Evolutionary conservation across 2,329 filamentous ascomycete species (phyloP).

Genomic region (Ustulina deusta): DNA sequence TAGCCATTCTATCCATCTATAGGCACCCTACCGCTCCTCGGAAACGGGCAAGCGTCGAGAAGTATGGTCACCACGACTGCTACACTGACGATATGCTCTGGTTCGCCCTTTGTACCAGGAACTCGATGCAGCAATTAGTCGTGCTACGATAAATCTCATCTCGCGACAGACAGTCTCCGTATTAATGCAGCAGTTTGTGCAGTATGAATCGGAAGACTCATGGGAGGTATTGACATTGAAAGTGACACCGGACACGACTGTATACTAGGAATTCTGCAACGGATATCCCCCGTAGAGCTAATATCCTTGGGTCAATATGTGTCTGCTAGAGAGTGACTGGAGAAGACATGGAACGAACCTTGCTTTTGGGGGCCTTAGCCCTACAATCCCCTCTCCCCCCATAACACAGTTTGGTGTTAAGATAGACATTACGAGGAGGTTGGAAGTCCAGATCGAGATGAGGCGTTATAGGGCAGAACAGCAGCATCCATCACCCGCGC

Average conservation of each 20-base stretch:
- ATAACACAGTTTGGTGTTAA: background rate
- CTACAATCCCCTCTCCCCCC: background rate
- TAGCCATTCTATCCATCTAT: background rate
- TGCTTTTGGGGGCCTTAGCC: background rate
- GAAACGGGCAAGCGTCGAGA: background rate
- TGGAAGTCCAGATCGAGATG: background rate
- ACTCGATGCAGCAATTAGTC: background rate
- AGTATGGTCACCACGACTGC: background rate
- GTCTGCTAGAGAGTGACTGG: background rate
- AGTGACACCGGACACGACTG: background rate
- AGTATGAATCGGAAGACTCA: background rate
- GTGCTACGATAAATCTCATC: background rate
- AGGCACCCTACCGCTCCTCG: background rate
- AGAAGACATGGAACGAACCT: background rate
- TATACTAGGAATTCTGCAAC: background rate
- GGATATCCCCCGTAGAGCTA: background rate
- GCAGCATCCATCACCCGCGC: too few relatives aligned
- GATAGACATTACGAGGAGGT: too few relatives aligned
- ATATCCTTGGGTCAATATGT: background rate
- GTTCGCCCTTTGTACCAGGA: background rate
- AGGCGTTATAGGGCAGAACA: too few relatives aligned
- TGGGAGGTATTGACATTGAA: background rate
- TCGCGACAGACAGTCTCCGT: background rate
- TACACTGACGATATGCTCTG: background rate
- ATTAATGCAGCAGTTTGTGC: background rate